A percentile compares a stretch with the other conserved stretches of the same genome.
These are phyloP conservation scores for Chaetomium cochliodes DNA, from an alignment of 495 filamentous ascomycete genomes.

Conservation along the genomic window DNA sequence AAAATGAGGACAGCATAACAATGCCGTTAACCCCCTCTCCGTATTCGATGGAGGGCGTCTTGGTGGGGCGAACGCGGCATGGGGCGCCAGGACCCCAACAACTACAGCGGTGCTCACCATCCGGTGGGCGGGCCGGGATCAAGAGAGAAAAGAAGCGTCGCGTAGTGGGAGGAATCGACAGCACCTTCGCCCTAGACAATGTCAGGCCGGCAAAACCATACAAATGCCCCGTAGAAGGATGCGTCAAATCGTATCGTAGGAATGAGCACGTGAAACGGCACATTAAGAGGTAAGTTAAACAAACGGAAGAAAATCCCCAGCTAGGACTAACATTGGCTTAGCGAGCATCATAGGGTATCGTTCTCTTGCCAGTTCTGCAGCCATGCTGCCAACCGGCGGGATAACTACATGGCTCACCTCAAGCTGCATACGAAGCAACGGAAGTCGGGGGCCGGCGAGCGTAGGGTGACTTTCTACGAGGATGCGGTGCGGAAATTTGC, in stretches of 20 bases:
- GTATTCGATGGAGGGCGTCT: background rate
- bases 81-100: conserved; percentile 1
- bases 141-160: background rate
- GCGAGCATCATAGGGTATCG: background rate
- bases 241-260: background rate
- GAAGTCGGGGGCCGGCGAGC: background rate
- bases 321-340: background rate
- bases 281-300: background rate
- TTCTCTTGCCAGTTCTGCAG: conserved; percentile 1
- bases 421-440: background rate
- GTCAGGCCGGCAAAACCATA: background rate
- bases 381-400: conserved; percentile 1
- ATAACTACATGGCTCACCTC: conserved; percentile 5
- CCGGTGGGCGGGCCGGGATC: background rate
- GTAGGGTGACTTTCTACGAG: background rate
- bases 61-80: background rate
- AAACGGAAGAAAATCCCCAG: background rate
- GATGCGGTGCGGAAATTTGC: conserved; percentile 1
- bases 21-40: background rate
- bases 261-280: conserved; percentile 4
- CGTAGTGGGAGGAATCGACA: background rate
- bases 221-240: background rate
- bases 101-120: conserved; percentile 1
- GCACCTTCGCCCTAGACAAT: background rate
- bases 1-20: background rate